Evolutionary conservation across 2,329 filamentous ascomycete genomes (phyloP).

Genomic region (Colletotrichum cordylinicola): DNA sequence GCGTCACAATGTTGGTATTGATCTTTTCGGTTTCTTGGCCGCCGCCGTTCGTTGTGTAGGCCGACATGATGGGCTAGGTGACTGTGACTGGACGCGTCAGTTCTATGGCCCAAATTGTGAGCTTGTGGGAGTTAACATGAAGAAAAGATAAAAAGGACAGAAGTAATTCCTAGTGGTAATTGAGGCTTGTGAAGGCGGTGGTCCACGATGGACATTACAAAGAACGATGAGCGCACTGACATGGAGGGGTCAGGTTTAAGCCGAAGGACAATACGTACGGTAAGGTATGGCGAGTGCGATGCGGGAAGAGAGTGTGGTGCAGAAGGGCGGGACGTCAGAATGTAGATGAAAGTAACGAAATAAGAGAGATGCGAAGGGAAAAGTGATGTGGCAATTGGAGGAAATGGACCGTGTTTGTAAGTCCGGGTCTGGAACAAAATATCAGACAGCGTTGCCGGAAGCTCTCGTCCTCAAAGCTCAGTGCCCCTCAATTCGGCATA

Average conservation of each 20-base stretch:
- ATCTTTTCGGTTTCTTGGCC: constrained; percentile 74
- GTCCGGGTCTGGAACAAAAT: constrained; percentile 11
- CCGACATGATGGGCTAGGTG: constrained; percentile 17
- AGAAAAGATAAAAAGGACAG: neutral
- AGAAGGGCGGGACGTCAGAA: neutral
- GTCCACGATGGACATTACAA: neutral
- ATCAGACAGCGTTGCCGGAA: constrained; percentile 11
- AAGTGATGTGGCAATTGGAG: constrained; percentile 16
- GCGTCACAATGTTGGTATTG: constrained; percentile 95
- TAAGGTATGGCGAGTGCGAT: neutral
- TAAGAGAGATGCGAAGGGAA: neutral
- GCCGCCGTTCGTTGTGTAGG: constrained; percentile 38
- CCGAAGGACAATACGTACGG: neutral
- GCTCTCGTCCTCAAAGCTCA: constrained; percentile 1
- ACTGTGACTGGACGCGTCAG: neutral
- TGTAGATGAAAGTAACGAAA: constrained; percentile 2
- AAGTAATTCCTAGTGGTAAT: neutral
- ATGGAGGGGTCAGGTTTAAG: neutral
- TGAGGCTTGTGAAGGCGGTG: constrained; percentile 15
- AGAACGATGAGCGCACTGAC: neutral
- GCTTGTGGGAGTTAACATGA: neutral
- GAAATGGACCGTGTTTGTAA: constrained; percentile 5
- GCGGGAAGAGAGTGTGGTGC: neutral
- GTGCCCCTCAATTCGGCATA: constrained; percentile 22
- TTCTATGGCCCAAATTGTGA: neutral